Base-by-base conservation (phyloP, 2,329 filamentous ascomycete genomes). In the Chalaropsis ovoidea region DNA sequence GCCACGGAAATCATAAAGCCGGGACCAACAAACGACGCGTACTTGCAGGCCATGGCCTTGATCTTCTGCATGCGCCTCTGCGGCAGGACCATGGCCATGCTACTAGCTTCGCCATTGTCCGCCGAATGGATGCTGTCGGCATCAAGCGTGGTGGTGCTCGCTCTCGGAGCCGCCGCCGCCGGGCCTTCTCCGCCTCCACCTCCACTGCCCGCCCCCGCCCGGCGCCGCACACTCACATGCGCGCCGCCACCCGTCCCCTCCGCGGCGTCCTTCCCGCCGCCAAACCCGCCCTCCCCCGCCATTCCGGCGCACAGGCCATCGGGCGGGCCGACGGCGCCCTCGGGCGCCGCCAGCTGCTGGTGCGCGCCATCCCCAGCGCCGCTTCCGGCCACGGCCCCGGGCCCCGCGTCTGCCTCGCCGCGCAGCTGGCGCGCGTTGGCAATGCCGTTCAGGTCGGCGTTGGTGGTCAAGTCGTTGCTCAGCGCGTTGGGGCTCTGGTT, bases 1-100 rank as follows among this genome's bases (percentile, higher is more conserved):
- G 81, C 81, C 42, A 84, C 81, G 4, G 81, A 77, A 43, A 84
- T 77, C 74, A 89, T 83, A 71, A 88, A 87, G 1, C 86, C 86
- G 10, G 86, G 86, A 0, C 86, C 86, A 61, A 88, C 74, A 73
- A 88, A 67, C 13, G 63, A 65, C 31, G 31, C 63, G 43, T 63
- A 67, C 52, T 65, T 67, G 56, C 19, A 31, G 3, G 47, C 10
- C 11, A 31, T 47, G 10, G 41, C 27, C 6, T 49, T 58, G 39
- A 65, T 10, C 27, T 62, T 67, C 35, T 67, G 62, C 56, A 64
- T 39, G 27, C 27, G 65, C 2, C 54, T 63, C 61, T 24, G 41
- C 35, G 41, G 52, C 3, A 3, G 22, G 22, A 1, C 22, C 11
- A 31, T 17, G 42, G 11, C 17, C 17, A 3, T 43, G 42, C 42